Evolutionary conservation across 139 green algal species (phyloP), one percentile per base, ranked within the genome.

Genomic region (Chlorella sp.): DNA sequence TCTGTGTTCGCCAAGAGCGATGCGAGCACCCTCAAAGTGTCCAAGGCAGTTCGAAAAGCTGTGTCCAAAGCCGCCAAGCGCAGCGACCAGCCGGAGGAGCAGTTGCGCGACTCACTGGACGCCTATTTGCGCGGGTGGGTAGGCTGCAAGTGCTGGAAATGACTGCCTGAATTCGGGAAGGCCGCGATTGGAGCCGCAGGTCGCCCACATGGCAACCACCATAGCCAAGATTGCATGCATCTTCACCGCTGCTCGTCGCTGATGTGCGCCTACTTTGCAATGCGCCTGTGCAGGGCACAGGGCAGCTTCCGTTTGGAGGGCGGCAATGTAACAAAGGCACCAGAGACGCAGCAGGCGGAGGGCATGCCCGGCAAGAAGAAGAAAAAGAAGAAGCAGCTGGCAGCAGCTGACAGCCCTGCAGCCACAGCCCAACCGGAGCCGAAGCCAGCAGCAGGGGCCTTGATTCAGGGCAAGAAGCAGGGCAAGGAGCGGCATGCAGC

Each of bases 31-130:
- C 73, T 92, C 15, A 83, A 84, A 15, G 53, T 30, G 7, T 30
- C 24, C 40, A 88, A 92, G 57, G 90, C 78, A 16, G 24, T 90
- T 14, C 91, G 91, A 57, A 80, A 77, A 16, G 68, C 87, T 0
- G 40, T 91, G 36, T 90, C 90, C 24, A 30, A 42, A 22, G 88
- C 88, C 4, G 68, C 34, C 0, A 66, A 87, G 19, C 18, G 21
- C 21, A 90, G 79, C 78, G 39, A 60, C 0, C 39, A 80, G 53
- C 21, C 36, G 24, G 3, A 37, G 22, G 79, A 80, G 26, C 28
- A 22, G 16, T 66, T 90, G 0, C 42, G n/a, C 26, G 36, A 61
- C 18, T 83, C 42, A 22, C 39, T 90, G 21, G 21, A 90, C 22
- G 79, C 36, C 42, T 91, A 84, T 24, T 28, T 91, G 40, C 24